Conservation (phyloP, 768 basidiomycete species). For the Hydnomerulius pinastri region DNA sequence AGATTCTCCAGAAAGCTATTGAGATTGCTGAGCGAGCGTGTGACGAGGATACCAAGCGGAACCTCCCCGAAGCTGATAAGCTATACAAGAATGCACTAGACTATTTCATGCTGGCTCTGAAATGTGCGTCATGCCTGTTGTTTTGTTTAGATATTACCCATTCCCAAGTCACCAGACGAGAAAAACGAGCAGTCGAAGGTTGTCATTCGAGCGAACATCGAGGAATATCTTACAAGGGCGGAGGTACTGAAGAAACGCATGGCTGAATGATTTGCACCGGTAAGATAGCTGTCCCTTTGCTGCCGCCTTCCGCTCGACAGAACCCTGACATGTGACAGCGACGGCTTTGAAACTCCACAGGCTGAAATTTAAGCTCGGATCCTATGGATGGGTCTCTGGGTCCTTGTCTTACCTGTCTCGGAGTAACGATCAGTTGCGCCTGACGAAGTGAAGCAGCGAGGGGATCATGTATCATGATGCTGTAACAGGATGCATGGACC, state of each 20-base stretch:
- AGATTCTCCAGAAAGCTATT: constrained; percentile 60
- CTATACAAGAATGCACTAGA: constrained; percentile 91
- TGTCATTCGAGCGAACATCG: constrained; percentile 82
- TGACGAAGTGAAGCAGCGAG: too few relatives aligned
- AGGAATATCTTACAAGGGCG: constrained; percentile 86
- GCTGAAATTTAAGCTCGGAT: too few relatives aligned
- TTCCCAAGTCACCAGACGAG: constrained; percentile 47
- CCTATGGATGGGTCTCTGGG: too few relatives aligned
- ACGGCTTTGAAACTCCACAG: too few relatives aligned
- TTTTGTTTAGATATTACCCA: not conserved
- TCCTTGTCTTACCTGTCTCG: too few relatives aligned
- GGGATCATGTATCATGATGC: too few relatives aligned
- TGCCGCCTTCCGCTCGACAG: not conserved
- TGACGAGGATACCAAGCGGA: constrained; percentile 85
- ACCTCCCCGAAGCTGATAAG: constrained; percentile 90
- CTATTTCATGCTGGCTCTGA: constrained; percentile 95
- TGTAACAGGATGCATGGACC: too few relatives aligned
- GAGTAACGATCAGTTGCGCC: too few relatives aligned
- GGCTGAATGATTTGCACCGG: not conserved
- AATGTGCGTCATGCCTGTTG: constrained; percentile 51
- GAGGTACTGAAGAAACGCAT: constrained; percentile 78
- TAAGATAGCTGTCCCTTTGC: not conserved
- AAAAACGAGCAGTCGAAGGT: constrained; percentile 88
- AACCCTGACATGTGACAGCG: too few relatives aligned
- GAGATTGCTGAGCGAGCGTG: constrained; percentile 88